phyloP scores from a whole-genome alignment of 768 basidiomycete species.

The Suillus bovinus region DNA sequence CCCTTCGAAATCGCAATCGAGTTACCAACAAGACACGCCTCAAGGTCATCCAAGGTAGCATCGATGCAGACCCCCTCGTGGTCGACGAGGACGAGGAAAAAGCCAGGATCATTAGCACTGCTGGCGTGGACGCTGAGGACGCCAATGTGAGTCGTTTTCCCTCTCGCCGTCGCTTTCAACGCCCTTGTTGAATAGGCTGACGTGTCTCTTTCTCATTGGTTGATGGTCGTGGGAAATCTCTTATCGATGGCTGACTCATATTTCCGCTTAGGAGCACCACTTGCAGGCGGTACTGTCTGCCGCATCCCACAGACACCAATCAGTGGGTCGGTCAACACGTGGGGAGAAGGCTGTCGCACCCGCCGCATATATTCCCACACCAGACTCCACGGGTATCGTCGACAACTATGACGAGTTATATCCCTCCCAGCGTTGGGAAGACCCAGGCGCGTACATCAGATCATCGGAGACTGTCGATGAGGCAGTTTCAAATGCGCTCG shows the following conservation, averaged over 20 bases:
- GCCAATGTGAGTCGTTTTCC: slow-evolving; percentile 75
- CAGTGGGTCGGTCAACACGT: slow-evolving; percentile 37
- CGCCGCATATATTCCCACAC: slow-evolving; percentile 86
- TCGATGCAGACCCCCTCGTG: slow-evolving; percentile 78
- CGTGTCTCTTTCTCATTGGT: slow-evolving; percentile 53
- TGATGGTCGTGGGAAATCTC: slow-evolving; percentile 40
- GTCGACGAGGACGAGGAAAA: slow-evolving; percentile 88
- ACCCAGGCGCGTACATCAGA: slow-evolving; percentile 75
- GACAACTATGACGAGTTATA: slow-evolving; percentile 81
- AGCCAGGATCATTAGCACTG: slow-evolving; percentile 76
- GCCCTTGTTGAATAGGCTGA: slow-evolving; percentile 41
- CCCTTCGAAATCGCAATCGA: slow-evolving; percentile 84
- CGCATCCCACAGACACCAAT: slow-evolving; percentile 49
- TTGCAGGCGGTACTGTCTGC: slow-evolving; percentile 58
- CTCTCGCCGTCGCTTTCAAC: slow-evolving; percentile 36
- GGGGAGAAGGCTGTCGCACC: slow-evolving; percentile 39
- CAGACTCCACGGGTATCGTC: slow-evolving; percentile 82
- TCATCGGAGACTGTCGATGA: slow-evolving; percentile 90
- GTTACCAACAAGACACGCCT: slow-evolving; percentile 93
- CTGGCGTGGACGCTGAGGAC: slow-evolving; percentile 91
- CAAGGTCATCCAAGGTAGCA: slow-evolving; percentile 77
- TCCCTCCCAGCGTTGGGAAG: slow-evolving; percentile 64
- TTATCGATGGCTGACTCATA: slow-evolving; percentile 59
- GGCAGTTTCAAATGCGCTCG: slow-evolving; percentile 54
- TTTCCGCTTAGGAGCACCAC: slow-evolving; percentile 50